These are phyloP conservation scores for Spergularia bocconei DNA, from an alignment of 148 eudicot genomes.

Conservation along the genomic window DNA sequence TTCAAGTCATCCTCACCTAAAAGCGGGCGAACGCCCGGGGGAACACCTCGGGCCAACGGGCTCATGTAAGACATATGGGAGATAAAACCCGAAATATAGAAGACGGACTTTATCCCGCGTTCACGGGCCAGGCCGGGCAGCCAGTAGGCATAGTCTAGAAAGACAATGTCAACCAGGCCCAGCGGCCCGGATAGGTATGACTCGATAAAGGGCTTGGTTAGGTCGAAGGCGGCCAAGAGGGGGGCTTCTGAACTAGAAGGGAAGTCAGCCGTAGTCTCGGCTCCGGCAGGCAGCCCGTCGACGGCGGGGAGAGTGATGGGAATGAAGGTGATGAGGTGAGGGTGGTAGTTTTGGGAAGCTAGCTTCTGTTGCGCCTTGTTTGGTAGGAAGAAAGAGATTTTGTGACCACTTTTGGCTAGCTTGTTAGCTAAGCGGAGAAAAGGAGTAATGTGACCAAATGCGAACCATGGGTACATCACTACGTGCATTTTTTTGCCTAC, in stretches of 20 bases:
- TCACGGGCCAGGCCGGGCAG: constrained; percentile 8
- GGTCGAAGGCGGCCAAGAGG: not conserved
- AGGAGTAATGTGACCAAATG: constrained; percentile 7
- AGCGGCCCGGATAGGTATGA: not conserved
- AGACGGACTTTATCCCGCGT: constrained; percentile 9
- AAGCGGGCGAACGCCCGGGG: not conserved
- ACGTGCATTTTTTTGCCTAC: not conserved
- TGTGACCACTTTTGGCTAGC: not conserved
- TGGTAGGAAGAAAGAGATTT: not conserved
- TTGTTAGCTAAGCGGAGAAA: not conserved
- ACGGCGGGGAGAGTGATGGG: constrained; percentile 1
- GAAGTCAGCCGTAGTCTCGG: constrained; percentile 12
- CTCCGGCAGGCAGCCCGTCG: not conserved
- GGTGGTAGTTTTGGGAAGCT: constrained; percentile 12
- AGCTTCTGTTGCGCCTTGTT: not conserved
- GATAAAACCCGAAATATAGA: not conserved
- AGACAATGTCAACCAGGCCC: not conserved
- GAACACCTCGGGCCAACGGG: not conserved
- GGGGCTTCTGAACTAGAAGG: constrained; percentile 3
- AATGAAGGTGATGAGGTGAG: constrained; percentile 5
- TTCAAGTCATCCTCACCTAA: not conserved
- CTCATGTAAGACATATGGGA: not conserved
- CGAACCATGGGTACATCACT: constrained; percentile 10
- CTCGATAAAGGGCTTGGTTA: not conserved
- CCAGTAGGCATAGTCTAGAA: constrained; percentile 9